Conservation (phyloP, 2,329 filamentous ascomycete species). For the Diplodia seriata region DNA sequence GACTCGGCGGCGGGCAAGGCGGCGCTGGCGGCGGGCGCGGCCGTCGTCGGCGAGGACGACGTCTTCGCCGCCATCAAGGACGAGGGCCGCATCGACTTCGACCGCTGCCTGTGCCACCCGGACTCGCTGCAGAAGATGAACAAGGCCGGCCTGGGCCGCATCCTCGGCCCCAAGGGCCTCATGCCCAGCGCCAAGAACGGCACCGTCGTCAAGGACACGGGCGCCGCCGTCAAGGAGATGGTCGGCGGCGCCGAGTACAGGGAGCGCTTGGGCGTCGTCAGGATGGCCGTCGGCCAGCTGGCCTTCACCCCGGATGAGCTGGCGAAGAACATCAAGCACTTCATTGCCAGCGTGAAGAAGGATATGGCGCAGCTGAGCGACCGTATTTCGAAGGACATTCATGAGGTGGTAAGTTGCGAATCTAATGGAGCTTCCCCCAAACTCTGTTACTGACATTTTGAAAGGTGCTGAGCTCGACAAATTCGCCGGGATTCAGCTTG, state of each 20-base stretch:
- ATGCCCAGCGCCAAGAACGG: slow-evolving; percentile 92
- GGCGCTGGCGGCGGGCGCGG: slow-evolving; percentile 78
- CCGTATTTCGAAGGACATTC: slow-evolving; percentile 73
- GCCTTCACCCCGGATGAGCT: slow-evolving; percentile 87
- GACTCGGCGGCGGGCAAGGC: slow-evolving; percentile 75
- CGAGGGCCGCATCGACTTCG: slow-evolving; percentile 80
- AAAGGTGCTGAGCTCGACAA: slow-evolving; percentile 81
- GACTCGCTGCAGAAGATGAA: slow-evolving; percentile 79
- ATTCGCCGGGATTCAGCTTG: slow-evolving; percentile 85
- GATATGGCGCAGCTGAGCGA: slow-evolving; percentile 73
- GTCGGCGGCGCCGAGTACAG: slow-evolving; percentile 86
- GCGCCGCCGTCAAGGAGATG: slow-evolving; percentile 77
- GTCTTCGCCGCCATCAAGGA: slow-evolving; percentile 79
- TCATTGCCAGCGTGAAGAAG: slow-evolving; percentile 78
- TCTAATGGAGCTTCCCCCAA: slow-evolving; percentile 52
- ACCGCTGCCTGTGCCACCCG: slow-evolving; percentile 84
- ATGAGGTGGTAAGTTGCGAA: slow-evolving; percentile 64
- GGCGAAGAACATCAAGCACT: slow-evolving; percentile 79
- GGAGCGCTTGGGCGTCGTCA: slow-evolving; percentile 82
- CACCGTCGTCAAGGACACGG: slow-evolving; percentile 84
- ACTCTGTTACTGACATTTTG: background rate
- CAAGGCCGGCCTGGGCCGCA: slow-evolving; percentile 78
- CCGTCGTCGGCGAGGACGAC: slow-evolving; percentile 82
- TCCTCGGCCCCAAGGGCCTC: slow-evolving; percentile 86
- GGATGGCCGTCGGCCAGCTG: slow-evolving; percentile 90